Base-by-base conservation (phyloP, 1,284 basidiomycete genomes). In the Dichomitus squalens region DNA sequence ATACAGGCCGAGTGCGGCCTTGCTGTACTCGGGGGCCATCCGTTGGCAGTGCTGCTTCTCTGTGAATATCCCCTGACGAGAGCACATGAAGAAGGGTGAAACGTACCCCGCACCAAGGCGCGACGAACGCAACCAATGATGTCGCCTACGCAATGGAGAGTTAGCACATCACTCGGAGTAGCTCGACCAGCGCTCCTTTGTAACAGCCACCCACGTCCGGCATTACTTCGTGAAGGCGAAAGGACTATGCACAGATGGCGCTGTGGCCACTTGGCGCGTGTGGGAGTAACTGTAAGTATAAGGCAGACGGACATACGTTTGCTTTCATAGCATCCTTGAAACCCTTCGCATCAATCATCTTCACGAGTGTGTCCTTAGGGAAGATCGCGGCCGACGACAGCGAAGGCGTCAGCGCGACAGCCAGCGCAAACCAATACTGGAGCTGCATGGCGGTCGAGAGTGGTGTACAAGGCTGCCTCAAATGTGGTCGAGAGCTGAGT, bases 51-150 rank as follows among this genome's bases (percentile, higher is more conserved):
- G 93, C 84, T 91, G 67, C n/a, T 25, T 29, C 29, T 34, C 4
- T n/a, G 48, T 65, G 31, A 60, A 52, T 36, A 12, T 34, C 7
- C 29, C 20, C 44, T 25, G 11, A 47, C 29, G 29, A 20, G 31
- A 11, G 4, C 18, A 18, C 31, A 46, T 33, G 3, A 47, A 25
- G 41, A 11, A 21, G 7, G 16, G 18, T 23, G 16, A 44, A 25
- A 72, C 90, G 72, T 72, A 93, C 92, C 60, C 90, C 91, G 68
- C 91, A 93, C 91, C 93, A 95, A 7, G 92, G 90, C 25, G 93
- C 93, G 7, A 95, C 89, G 67, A 95, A 95, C 1, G 93, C 93
- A n/a, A 95, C 86, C 66, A 94, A 71, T 48, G 80, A 85, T 31
- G 90, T 90, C 73, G 82, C 76, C 90, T 92, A 36, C 38, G 3